Evolutionary conservation across 176 grass and related monocot species (phyloP).

Genomic region (Hordeum marinum): DNA sequence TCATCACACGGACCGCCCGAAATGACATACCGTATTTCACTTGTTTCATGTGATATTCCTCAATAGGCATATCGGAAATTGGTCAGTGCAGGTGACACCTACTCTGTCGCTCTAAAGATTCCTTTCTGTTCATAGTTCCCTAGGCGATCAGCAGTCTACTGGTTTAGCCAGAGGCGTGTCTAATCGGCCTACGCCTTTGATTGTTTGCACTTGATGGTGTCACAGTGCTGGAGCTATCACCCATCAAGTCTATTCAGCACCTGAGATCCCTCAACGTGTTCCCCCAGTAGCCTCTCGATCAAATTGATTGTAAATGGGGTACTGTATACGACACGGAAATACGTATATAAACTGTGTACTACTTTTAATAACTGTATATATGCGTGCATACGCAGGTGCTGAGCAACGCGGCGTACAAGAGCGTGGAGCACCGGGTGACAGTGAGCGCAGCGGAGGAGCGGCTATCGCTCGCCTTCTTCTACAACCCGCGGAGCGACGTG

Average conservation of each 20-base stretch:
- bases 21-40: neutral
- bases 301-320: neutral
- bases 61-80: neutral
- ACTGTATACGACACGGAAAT: neutral
- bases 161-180: conserved; percentile 7
- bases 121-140: neutral
- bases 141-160: too few relatives aligned
- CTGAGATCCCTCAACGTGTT: conserved; percentile 5
- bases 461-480: conserved; percentile 84
- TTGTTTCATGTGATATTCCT: neutral
- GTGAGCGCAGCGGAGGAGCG: conserved; percentile 52
- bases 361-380: neutral
- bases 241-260: neutral
- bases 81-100: neutral
- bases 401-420: conserved; percentile 77
- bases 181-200: neutral
- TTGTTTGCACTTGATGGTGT: conserved; percentile 20
- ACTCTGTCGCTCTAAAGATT: neutral
- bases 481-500: conserved; percentile 75
- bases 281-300: neutral
- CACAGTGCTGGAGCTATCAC: conserved; percentile 18
- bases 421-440: conserved; percentile 74
- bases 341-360: neutral
- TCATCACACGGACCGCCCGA: neutral
- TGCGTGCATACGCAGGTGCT: conserved; percentile 41